Evolutionary conservation across 768 basidiomycete species (phyloP), one percentile per base, ranked within the genome.

Genomic region (Tephrocybe sp.): DNA sequence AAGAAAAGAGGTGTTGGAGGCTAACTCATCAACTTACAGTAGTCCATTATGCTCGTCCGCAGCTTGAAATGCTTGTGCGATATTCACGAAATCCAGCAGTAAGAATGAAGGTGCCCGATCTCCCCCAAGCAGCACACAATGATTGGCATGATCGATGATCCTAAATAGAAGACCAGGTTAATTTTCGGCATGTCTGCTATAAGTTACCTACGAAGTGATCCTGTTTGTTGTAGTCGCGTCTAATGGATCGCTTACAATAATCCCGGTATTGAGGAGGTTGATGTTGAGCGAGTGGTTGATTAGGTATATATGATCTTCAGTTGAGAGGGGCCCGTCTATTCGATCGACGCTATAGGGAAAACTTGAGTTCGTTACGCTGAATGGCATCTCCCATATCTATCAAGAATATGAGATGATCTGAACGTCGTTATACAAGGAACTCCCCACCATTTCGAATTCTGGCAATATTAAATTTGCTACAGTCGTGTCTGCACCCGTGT

Each of bases 271-370:
- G 18, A 42, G 9, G 25, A 75, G 62, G 50, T 81, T n/a, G n/a
- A n/a, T n/a, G n/a, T n/a, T 78, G 11, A 83, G 63, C 9, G 73
- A 77, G 55, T 84, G 82, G 61, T 82, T 84, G 62, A 83, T 79
- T 68, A 82, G 64, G 58, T 81, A 79, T 59, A 76, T 76, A 56
- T 84, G 81, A 46, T 81, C 79, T 22, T 61, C 62, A 1, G 69
- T 70, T 5, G 73, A 55, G 18, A 82, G 68, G 5, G 79, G 75
- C 0, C 80, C 80, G 15, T 55, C 56, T 24, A 72, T 80, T 30
- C 81, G 75, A 52, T 82, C 70, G 22, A 82, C 74, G 16, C 62
- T 68, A 60, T 81, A 84, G 0, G 81, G 78, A 64, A 82, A 83
- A 9, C 57, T 67, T 5, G 70, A 28, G 55, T 83, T 67, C 4